Conservation (phyloP, 2,329 filamentous ascomycete genomes). For the Alternaria brassicicola region DNA sequence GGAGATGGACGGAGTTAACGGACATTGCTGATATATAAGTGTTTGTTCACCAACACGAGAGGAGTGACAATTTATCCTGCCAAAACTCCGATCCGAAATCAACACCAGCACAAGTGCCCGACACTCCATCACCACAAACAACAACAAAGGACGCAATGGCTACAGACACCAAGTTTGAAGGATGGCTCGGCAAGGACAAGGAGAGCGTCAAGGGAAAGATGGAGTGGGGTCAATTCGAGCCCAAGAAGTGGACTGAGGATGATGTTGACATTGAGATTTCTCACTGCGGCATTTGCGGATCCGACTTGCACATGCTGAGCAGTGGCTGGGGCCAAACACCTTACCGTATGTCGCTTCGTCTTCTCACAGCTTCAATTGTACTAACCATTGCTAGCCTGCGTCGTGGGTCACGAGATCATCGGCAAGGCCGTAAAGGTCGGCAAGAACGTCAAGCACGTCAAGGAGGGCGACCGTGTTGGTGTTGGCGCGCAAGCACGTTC, state of each 20-base stretch:
- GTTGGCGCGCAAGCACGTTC: conserved; percentile 57
- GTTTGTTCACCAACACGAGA: not conserved
- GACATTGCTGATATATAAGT: conserved; percentile 2
- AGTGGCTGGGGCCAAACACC: conserved; percentile 47
- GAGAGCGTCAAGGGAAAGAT: conserved; percentile 60
- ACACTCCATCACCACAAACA: not conserved
- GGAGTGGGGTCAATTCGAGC: conserved; percentile 57
- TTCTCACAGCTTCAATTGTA: not conserved
- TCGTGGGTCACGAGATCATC: conserved; percentile 52
- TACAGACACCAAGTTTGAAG: conserved; percentile 53
- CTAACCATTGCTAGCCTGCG: conserved; percentile 49
- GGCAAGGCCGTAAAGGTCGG: conserved; percentile 49
- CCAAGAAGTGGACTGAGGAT: conserved; percentile 66
- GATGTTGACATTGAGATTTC: conserved; percentile 57
- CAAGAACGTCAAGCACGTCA: conserved; percentile 57
- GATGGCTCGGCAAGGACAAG: conserved; percentile 61
- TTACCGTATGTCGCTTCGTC: conserved; percentile 21
- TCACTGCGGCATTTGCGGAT: conserved; percentile 51
- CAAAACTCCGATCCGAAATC: not conserved
- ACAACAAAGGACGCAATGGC: conserved; percentile 17
- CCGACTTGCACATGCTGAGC: conserved; percentile 44
- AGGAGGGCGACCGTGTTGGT: conserved; percentile 65
- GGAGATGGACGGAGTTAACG: conserved; percentile 5
- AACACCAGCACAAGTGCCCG: not conserved
- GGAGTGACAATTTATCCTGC: not conserved